A percentile compares a stretch with the other conserved stretches of the same genome.
phyloP scores from a whole-genome alignment of 768 basidiomycete species.

The Boletus subparvulus region DNA sequence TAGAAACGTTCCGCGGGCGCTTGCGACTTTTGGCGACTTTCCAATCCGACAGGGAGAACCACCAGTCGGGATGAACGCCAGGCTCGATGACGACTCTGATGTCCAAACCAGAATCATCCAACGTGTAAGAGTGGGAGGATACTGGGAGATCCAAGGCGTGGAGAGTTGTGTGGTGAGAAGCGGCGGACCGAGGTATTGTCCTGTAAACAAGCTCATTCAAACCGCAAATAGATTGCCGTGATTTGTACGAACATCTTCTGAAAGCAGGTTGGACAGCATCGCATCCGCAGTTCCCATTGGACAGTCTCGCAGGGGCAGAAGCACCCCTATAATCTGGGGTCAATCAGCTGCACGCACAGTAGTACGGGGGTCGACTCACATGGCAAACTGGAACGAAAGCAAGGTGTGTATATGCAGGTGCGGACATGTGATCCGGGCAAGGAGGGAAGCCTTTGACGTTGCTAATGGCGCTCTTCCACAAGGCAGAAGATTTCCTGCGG shows the following conservation, averaged over 20 bases:
- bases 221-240: not conserved
- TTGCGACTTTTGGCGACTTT: not conserved
- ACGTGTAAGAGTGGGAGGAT: not conserved
- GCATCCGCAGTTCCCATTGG: conserved; percentile 15
- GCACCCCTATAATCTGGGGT: conserved; percentile 4
- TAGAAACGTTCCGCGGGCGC: not conserved
- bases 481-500: conserved; percentile 6
- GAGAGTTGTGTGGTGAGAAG: not conserved
- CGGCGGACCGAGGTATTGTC: not conserved
- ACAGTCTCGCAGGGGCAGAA: conserved; percentile 10
- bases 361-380: conserved; percentile 15
- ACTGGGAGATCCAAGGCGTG: not conserved
- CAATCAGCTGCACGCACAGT: not conserved
- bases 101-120: not conserved
- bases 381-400: conserved; percentile 31
- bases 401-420: conserved; percentile 31
- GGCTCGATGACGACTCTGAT: not conserved
- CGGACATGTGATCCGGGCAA: conserved; percentile 28
- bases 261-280: conserved; percentile 6
- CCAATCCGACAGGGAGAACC: conserved; percentile 5
- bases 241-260: conserved; percentile 6
- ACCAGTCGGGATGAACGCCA: no score
- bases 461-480: conserved; percentile 30
- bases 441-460: conserved; percentile 25
- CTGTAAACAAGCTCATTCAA: not conserved